Evolutionary conservation across 2,329 filamentous ascomycete genomes (phyloP), one percentile per base, ranked within the genome.

Genomic region (Madurella mycetomatis): DNA sequence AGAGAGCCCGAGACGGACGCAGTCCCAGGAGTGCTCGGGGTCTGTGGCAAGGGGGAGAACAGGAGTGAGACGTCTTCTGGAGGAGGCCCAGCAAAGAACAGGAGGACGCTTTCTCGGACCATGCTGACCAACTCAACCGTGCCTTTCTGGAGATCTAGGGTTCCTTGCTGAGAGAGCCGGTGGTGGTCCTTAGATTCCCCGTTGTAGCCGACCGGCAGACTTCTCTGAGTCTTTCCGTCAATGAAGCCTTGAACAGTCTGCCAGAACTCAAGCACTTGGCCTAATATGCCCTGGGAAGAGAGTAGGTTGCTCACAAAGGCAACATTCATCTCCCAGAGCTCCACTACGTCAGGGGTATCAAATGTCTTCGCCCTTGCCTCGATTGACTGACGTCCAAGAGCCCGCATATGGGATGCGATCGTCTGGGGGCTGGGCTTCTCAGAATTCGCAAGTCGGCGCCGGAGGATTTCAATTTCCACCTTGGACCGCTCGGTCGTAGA

Each of bases 221-320:
- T 82, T 59, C 82, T 84, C 68, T 97, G 92, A 25, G 88, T 87
- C 60, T 83, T 90, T 16, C 92, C 92, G 44, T 90, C 85, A 55
- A 97, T 87, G 68, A 99, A 99, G 0, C 88, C 88, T 64, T 95
- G 86, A 0, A 92, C 86, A 13, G 86, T 94, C 61, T 95, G 89
- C 90, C 92, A 96, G 69, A 96, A 97, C 60, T 95, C 91, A 16
- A 95, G 73, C 1, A 97, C 82, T 69, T 99, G 94, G 0, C 90
- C 91, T 5, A 99, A 76, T 15, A 97, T 79, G 4, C 94, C 94
- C 58, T 86, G 84, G 7, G 85, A 73, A 0, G 90, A 92, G 0
- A 99, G 75, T 40, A 99, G 77, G 41, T 81, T 83, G 9, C 75
- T 85, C 56, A 97, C 69, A 58, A 90, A 94, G 0, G 80, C 75